phyloP scores from a whole-genome alignment of 148 eudicot species.

The Hydrangea macrophylla region DNA sequence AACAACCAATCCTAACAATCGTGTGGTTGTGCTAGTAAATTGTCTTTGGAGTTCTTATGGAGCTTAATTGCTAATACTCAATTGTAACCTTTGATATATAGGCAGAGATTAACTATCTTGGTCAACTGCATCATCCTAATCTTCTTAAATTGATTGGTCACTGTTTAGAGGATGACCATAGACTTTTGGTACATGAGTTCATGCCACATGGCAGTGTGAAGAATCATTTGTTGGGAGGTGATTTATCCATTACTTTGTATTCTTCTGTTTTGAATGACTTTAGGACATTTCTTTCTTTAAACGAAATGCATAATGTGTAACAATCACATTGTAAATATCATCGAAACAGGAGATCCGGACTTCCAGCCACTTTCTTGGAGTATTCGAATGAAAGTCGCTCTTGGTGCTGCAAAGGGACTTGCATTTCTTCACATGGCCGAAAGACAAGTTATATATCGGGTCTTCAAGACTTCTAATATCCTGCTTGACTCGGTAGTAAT shows the following conservation, averaged over 20 bases:
- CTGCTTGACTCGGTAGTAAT: conserved; percentile 45
- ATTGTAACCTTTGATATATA: conserved; percentile 17
- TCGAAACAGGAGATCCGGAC: conserved; percentile 39
- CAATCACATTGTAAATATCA: not conserved
- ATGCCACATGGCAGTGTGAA: conserved; percentile 65
- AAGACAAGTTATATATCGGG: conserved; percentile 56
- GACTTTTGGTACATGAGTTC: conserved; percentile 60
- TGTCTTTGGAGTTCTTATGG: not conserved
- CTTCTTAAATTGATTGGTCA: conserved; percentile 59
- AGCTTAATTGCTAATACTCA: not conserved
- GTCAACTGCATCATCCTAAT: conserved; percentile 59
- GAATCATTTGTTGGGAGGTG: conserved; percentile 51
- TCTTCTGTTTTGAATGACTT: not conserved
- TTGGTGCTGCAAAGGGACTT: conserved; percentile 60
- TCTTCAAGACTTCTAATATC: conserved; percentile 63
- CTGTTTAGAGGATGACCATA: conserved; percentile 60
- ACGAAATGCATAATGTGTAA: not conserved
- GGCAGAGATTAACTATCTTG: conserved; percentile 59
- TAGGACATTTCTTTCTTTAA: not conserved
- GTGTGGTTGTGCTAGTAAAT: not conserved
- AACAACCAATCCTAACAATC: too few relatives aligned
- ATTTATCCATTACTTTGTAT: conserved; percentile 13
- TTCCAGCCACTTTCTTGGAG: conserved; percentile 50
- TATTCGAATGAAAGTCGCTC: conserved; percentile 49
- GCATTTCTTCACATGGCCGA: conserved; percentile 55